Percentiles rank a stretch among this genome's conserved stretches.
Evolutionary conservation across 2,329 filamentous ascomycete genomes (phyloP).

Genomic region (Tolypocladium album): DNA sequence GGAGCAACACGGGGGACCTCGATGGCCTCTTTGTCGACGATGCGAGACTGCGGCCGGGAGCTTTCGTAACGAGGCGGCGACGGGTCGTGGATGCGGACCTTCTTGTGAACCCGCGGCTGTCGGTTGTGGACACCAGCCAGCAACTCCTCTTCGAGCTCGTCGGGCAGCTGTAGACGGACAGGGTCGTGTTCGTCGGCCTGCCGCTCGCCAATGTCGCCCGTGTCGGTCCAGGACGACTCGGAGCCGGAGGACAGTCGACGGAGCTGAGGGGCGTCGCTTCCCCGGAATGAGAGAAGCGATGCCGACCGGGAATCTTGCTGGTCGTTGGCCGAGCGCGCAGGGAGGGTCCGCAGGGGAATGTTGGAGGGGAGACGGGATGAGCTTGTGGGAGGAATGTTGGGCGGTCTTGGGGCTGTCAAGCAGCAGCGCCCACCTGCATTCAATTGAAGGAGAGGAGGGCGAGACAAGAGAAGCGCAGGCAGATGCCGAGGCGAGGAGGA

Average conservation of each 20-base stretch:
- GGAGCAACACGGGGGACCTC: slow-evolving; percentile 60
- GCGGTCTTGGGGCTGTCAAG: slow-evolving; percentile 61
- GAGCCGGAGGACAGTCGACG: slow-evolving; percentile 45
- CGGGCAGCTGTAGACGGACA: slow-evolving; percentile 57
- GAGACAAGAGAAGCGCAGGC: slow-evolving; percentile 19
- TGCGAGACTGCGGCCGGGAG: slow-evolving; percentile 27
- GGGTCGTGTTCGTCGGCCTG: slow-evolving; percentile 75
- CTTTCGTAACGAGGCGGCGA: slow-evolving; percentile 26
- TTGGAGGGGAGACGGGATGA: slow-evolving; percentile 64
- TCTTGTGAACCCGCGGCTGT: slow-evolving; percentile 35
- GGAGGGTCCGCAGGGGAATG: slow-evolving; percentile 76
- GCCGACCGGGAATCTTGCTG: slow-evolving; percentile 30
- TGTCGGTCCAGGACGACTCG: slow-evolving; percentile 79
- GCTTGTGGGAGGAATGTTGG: slow-evolving; percentile 76
- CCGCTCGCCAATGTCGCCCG: slow-evolving; percentile 90
- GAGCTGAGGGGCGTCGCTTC: slow-evolving; percentile 29
- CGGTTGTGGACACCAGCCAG: slow-evolving; percentile 39
- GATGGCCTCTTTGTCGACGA: slow-evolving; percentile 66
- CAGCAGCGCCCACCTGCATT: slow-evolving; percentile 60
- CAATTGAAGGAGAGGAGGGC: slow-evolving; percentile 12
- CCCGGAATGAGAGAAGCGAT: slow-evolving; percentile 21
- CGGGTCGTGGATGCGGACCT: slow-evolving; percentile 57
- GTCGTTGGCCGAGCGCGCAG: slow-evolving; percentile 24
- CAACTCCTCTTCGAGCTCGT: slow-evolving; percentile 53
- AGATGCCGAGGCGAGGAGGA: slow-evolving; percentile 12